Base-by-base conservation (phyloP, 2,329 filamentous ascomycete species). In the Fusarium citri region DNA sequence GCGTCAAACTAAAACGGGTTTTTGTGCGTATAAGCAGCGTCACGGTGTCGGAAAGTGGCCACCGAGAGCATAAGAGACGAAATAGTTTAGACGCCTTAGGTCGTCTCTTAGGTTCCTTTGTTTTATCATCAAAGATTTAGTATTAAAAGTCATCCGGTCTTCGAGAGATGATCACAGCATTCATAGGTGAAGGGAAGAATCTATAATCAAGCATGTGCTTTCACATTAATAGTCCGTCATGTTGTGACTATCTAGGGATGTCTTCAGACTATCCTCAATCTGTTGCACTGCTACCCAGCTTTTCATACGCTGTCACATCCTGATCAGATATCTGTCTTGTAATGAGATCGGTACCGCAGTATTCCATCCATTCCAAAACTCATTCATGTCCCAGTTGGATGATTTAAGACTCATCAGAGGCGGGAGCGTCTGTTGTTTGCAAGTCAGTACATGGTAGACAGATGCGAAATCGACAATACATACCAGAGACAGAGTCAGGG, bases 401-500 rank as follows among this genome's bases (percentile, higher is more conserved):
- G 4, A n/a, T 40, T 49, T 70, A 64, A 30, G 59, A 58, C 46
- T 69, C 59, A 4, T 69, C 70, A 10, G 62, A 68, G 26, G 55
- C 46, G 40, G 72, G 72, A 46, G 58, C 55, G 20, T 73, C 72
- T 73, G 9, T 26, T 11, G 12, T 9, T 7, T 20, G 8, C 5
- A 23, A 31, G 47, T 72, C 18, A 71, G 60, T 46, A 12, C 7
- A 22, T 41, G 12, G 4, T 43, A 12, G 18, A 37, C 6, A 9
- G 14, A 48, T 15, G 8, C 11, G 16, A 37, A 18, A 46, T 23
- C 10, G 11, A 40, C 15, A 18, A 42, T 26, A 59, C 61, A 15
- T 73, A 73, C 72, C 71, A 18, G 72, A 71, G 34, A 74, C 49
- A 8, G 72, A 72, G 5, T 43, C 45, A 10, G 9, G 66, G 67